Conservation (phyloP, 2,329 filamentous ascomycete species). For the Cytospora paraplurivora region DNA sequence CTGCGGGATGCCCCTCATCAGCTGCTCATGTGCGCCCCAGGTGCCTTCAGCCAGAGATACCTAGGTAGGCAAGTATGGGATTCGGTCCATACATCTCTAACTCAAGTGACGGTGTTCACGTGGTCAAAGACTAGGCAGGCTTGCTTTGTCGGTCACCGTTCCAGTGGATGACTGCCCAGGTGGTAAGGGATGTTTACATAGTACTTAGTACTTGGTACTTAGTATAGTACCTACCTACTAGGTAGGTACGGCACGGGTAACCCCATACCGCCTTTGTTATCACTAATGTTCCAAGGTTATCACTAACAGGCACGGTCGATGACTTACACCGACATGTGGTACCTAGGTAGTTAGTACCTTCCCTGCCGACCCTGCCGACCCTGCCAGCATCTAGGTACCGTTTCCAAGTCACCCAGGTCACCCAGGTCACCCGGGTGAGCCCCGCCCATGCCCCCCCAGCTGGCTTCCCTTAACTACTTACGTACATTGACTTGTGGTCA, state of each 20-base stretch:
- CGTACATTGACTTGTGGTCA: slow-evolving; percentile 4
- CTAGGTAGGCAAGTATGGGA: not conserved
- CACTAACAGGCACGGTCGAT: no score
- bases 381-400: no score
- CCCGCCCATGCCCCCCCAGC: slow-evolving; percentile 14
- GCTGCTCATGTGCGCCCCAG: no score
- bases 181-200: no score
- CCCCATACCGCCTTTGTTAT: not conserved
- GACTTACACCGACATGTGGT: not conserved
- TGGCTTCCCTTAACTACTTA: not conserved
- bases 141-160: not conserved
- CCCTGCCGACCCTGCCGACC: not conserved
- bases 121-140: not conserved
- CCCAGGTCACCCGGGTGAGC: slow-evolving; percentile 6
- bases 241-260: no score
- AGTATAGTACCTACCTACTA: no score
- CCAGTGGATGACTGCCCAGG: no score
- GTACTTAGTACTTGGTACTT: not conserved
- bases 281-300: not conserved
- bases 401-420: not conserved
- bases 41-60: not conserved
- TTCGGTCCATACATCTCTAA: not conserved
- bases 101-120: slow-evolving; percentile 17
- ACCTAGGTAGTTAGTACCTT: no score
- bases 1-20: no score